Percentiles rank a stretch among this genome's conserved stretches.
These are phyloP conservation scores for Cyclotella sp. DNA, from an alignment of 108 stramenopile genomes.

Conservation along the genomic window DNA sequence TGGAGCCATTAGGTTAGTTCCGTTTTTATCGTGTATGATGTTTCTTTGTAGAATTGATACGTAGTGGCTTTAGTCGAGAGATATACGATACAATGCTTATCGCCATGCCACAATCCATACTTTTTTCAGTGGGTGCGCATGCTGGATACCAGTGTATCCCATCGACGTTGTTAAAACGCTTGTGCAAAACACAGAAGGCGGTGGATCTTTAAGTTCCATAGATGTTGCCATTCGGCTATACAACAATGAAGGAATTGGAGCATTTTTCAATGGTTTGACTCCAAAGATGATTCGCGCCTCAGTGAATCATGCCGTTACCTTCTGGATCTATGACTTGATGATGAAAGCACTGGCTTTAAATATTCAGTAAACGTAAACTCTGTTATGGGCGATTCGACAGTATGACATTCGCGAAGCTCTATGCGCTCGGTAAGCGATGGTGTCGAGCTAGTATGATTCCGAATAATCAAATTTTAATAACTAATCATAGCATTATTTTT, in stretches of 20 bases:
- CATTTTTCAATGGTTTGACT: constrained; percentile 54
- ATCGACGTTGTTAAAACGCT: constrained; percentile 62
- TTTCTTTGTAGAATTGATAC: too few species aligned
- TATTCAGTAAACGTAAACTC: background rate
- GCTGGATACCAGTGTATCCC: constrained; percentile 62
- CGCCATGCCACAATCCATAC: background rate
- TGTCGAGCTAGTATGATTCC: background rate
- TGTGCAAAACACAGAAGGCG: constrained; percentile 47
- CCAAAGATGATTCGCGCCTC: constrained; percentile 61
- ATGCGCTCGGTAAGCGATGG: background rate
- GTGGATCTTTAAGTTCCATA: constrained; percentile 24
- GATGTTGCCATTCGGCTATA: constrained; percentile 41
- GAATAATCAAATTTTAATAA: background rate
- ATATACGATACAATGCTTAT: too few species aligned
- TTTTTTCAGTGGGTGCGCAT: constrained; percentile 39
- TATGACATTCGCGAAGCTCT: background rate
- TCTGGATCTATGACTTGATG: constrained; percentile 52
- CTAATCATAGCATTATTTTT: background rate
- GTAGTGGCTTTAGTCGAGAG: constrained; percentile 9
- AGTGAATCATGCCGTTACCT: constrained; percentile 62
- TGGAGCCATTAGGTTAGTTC: constrained; percentile 48
- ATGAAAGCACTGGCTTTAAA: constrained; percentile 35
- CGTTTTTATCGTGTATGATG: constrained; percentile 33
- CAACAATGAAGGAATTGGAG: constrained; percentile 47
- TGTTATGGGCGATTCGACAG: background rate